Base-by-base conservation (phyloP, 108 stramenopile genomes). In the Nitzschia sp. region DNA sequence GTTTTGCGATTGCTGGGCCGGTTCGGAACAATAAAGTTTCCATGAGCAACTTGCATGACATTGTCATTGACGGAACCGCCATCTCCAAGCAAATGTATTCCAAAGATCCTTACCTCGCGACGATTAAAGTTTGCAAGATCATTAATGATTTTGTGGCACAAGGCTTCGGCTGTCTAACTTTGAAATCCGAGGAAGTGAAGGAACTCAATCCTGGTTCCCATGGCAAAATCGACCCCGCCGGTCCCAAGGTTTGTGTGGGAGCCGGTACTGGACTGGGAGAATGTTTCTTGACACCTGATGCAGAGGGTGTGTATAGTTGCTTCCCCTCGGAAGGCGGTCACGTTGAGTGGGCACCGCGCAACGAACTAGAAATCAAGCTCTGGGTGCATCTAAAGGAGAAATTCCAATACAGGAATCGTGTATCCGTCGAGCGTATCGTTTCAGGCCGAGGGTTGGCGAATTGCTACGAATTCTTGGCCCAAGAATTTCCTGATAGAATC, bases 261-360 rank as follows among this genome's bases (percentile, higher is more conserved):
- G 96, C 98, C 22, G 98, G 98, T 2, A 98, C 98, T n/a, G 98
- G 98, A 3, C 71, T 98, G 33, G 98, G 98, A 29, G 90, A 97
- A 64, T 96, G 95, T 55, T 97, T 86, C 59, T 83, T 97, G 55
- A 94, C 97, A 19, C 83, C 75, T 6, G 69, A 73, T 53, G 30
- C 33, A 19, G 29, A 55, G 11, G 77, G 72, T 8, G 72, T 65
- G 52, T 98, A 99, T 71, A 83, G 88, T n/a, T 95, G 95, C 44
- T 97, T 80, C 53, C 93, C 98, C 16, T 87, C 86, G 33, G 98
- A 99, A 74, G 98, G 98, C n/a, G 97, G 97, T 0, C 98, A 99
- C 50, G 86, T 88, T 9, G 98, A 97, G 64, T 97, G 90, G 61
- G 87, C 91, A 17, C 96, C 98, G 15, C 79, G 97, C 38, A 73